Percentiles rank a stretch among this genome's conserved stretches.
Conservation (phyloP, 2,329 filamentous ascomycete genomes). For the Aspergillus ochraceoroseus region DNA sequence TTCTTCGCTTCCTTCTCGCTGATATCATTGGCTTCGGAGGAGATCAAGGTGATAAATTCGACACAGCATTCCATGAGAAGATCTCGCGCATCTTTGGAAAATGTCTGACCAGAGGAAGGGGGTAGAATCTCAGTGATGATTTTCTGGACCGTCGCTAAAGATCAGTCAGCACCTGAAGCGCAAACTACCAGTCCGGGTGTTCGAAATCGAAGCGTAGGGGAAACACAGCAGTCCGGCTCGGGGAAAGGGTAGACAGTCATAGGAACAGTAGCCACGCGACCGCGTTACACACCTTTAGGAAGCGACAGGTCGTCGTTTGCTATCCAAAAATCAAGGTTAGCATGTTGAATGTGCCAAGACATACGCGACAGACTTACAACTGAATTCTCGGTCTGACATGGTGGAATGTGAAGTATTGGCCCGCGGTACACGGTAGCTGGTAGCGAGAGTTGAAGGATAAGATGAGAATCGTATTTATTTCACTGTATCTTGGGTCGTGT, state of each 20-base stretch:
- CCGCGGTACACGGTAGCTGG: too few relatives aligned
- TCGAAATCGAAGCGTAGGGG: too few relatives aligned
- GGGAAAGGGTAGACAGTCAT: too few relatives aligned
- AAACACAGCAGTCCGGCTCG: too few relatives aligned
- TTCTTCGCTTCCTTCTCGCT: constrained; percentile 99
- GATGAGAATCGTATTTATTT: background rate
- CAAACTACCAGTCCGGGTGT: too few relatives aligned
- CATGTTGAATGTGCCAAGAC: constrained; percentile 14
- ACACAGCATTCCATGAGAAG: constrained; percentile 97
- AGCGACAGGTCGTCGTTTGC: constrained; percentile 57
- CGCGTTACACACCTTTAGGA: constrained; percentile 48
- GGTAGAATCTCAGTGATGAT: constrained; percentile 94
- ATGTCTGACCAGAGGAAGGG: constrained; percentile 69
- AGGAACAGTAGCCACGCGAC: background rate
- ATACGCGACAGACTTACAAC: constrained; percentile 36
- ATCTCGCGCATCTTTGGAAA: constrained; percentile 92
- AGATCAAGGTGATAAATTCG: constrained; percentile 97
- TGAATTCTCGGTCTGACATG: constrained; percentile 56
- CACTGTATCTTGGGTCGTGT: background rate
- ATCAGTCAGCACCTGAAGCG: constrained; percentile 7
- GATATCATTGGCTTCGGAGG: constrained; percentile 98
- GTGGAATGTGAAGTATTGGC: constrained; percentile 16
- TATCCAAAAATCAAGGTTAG: constrained; percentile 28
- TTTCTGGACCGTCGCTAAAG: constrained; percentile 63
- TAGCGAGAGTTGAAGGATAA: too few relatives aligned